A percentile compares a stretch with the other conserved stretches of the same genome.
These are phyloP conservation scores for Fusarium nanum DNA, from an alignment of 2,329 filamentous ascomycete species.

Conservation along the genomic window DNA sequence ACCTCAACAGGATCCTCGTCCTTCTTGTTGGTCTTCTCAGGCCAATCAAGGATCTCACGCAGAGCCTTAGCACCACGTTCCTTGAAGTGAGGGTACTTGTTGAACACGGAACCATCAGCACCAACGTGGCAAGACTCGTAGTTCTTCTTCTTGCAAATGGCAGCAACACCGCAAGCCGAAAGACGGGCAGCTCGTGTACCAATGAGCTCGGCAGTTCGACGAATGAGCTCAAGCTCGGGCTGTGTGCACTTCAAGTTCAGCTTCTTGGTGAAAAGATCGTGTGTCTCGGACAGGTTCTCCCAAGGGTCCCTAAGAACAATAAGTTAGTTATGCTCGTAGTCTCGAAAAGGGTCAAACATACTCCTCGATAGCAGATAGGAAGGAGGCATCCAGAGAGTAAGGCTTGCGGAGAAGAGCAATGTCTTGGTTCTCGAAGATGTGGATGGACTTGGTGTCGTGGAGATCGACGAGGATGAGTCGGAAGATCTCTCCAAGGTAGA, in stretches of 20 bases:
- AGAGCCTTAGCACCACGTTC: slow-evolving; percentile 88
- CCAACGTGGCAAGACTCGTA: slow-evolving; percentile 91
- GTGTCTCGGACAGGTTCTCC: slow-evolving; percentile 92
- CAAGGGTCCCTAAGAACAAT: slow-evolving; percentile 77
- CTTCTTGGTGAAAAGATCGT: slow-evolving; percentile 81
- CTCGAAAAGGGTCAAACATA: slow-evolving; percentile 54
- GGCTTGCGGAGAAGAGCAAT: slow-evolving; percentile 83
- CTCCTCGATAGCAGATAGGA: slow-evolving; percentile 93
- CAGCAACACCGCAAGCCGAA: slow-evolving; percentile 93
- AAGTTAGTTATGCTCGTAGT: slow-evolving; percentile 27
- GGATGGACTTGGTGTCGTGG: slow-evolving; percentile 78
- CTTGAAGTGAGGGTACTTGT: slow-evolving; percentile 99
- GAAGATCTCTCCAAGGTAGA: slow-evolving; percentile 96
- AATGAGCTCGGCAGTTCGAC: slow-evolving; percentile 91
- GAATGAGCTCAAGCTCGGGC: slow-evolving; percentile 88
- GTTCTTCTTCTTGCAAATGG: slow-evolving; percentile 96
- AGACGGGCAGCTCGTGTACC: slow-evolving; percentile 93
- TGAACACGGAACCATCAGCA: slow-evolving; percentile 97
- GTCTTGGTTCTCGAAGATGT: slow-evolving; percentile 87
- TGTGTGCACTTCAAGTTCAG: slow-evolving; percentile 77
- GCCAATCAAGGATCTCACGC: slow-evolving; percentile 96
- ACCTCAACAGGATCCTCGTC: slow-evolving; percentile 90
- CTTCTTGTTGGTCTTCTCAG: slow-evolving; percentile 72
- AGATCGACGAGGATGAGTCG: slow-evolving; percentile 87
- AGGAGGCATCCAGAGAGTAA: slow-evolving; percentile 92